Percentiles rank a stretch among this genome's conserved stretches.
phyloP scores from a whole-genome alignment of 108 stramenopile species.

The Nannochloropsis oceanica region DNA sequence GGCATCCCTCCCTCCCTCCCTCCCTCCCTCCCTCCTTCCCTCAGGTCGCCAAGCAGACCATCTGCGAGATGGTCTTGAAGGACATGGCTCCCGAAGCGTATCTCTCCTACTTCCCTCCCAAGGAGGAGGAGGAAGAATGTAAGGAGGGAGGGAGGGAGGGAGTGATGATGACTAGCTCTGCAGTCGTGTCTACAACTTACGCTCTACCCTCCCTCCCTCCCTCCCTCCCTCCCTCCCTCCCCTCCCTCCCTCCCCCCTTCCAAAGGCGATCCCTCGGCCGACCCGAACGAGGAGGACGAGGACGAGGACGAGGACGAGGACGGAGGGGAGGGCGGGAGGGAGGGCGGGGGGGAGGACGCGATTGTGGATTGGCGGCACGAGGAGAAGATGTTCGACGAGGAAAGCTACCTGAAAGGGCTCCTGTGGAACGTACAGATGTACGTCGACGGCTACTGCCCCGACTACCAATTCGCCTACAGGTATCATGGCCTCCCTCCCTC shows the following conservation, averaged over 20 bases:
- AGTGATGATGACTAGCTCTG: slow-evolving; percentile 5
- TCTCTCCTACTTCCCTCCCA: slow-evolving; percentile 36
- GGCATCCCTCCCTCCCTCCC: neutral
- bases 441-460: slow-evolving; percentile 9
- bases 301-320: slow-evolving; percentile 18
- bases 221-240: too few relatives aligned
- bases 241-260: neutral
- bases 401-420: slow-evolving; percentile 53
- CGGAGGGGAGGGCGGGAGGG: slow-evolving; percentile 3
- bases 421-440: slow-evolving; percentile 50
- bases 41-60: neutral
- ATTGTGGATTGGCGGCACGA: neutral
- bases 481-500: neutral
- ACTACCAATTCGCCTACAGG: slow-evolving; percentile 7
- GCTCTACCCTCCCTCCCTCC: too few relatives aligned
- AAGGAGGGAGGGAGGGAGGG: neutral
- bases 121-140: neutral
- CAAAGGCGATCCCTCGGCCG: too few relatives aligned
- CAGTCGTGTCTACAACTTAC: neutral
- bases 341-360: neutral
- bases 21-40: neutral
- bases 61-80: neutral
- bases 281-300: neutral
- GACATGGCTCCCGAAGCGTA: slow-evolving; percentile 38
- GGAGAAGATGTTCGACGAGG: slow-evolving; percentile 38